Conservation (phyloP, 768 basidiomycete species). For the Hypsizygus marmoreus region DNA sequence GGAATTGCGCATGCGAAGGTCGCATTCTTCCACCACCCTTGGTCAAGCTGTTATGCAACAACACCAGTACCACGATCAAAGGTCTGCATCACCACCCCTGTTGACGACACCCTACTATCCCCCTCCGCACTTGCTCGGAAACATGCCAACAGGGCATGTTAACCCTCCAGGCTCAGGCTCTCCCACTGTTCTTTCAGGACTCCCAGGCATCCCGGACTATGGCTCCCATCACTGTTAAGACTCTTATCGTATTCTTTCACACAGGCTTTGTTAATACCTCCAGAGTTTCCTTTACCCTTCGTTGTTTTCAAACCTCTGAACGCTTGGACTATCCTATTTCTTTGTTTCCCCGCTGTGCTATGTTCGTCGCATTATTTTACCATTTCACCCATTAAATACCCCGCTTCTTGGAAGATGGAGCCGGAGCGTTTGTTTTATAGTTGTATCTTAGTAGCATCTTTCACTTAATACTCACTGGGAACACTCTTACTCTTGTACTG, state of each 20-base stretch:
- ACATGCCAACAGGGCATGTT: not conserved
- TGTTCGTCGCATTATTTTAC: not conserved
- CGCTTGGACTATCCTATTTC: no score
- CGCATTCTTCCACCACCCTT: conserved; percentile 12
- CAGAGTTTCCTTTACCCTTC: conserved; percentile 1
- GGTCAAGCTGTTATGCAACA: conserved; percentile 5
- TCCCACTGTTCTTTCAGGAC: conserved; percentile 17
- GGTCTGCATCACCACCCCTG: conserved; percentile 25
- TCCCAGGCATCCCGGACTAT: conserved; percentile 12
- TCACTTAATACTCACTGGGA: no score
- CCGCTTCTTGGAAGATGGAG: not conserved
- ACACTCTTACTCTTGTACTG: no score
- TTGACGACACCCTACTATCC: conserved; percentile 30
- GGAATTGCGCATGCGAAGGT: conserved; percentile 15
- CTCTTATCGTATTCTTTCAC: conserved; percentile 3
- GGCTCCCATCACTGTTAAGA: conserved; percentile 2
- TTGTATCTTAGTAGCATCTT: conserved; percentile 14
- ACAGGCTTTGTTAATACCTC: conserved; percentile 5
- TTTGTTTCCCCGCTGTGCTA: no score
- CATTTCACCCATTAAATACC: conserved; percentile 8
- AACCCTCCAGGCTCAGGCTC: conserved; percentile 9
- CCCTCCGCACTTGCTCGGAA: conserved; percentile 16
- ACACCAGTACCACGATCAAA: conserved; percentile 15
- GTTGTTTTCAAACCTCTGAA: no score
- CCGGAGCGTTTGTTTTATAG: conserved; percentile 15